Evolutionary conservation across 305 asterid genomes (phyloP).

Genomic region (Petunia hybrid): DNA sequence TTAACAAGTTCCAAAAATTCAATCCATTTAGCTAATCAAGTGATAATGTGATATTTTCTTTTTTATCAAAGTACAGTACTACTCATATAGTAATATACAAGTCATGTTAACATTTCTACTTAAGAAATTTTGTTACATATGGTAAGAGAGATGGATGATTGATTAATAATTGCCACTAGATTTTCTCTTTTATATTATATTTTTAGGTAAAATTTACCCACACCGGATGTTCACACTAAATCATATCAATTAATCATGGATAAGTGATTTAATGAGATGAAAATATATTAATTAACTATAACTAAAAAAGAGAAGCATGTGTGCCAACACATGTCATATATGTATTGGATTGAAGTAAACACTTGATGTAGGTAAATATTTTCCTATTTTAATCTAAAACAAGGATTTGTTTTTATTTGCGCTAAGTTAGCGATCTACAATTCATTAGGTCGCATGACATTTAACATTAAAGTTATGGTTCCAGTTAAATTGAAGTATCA

Average conservation of each 20-base stretch:
- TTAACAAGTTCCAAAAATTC: not conserved
- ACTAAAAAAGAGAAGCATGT: too few relatives aligned
- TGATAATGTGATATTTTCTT: too few relatives aligned
- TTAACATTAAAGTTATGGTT: not conserved
- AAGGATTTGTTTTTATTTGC: not conserved
- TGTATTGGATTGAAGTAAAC: too few relatives aligned
- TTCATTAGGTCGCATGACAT: not conserved
- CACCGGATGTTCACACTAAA: too few relatives aligned
- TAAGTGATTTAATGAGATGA: too few relatives aligned
- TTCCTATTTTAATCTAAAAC: not conserved
- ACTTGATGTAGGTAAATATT: too few relatives aligned
- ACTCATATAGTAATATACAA: too few relatives aligned
- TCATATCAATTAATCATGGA: too few relatives aligned
- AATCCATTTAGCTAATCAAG: not conserved
- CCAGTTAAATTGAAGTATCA: not conserved
- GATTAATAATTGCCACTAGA: not conserved
- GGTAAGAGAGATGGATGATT: not conserved
- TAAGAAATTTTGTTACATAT: not conserved
- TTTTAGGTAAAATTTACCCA: not conserved
- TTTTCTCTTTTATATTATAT: not conserved
- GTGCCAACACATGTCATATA: too few relatives aligned
- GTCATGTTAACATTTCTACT: not conserved
- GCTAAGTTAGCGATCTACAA: not conserved
- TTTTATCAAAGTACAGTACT: too few relatives aligned
- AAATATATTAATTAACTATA: too few relatives aligned